Conservation (phyloP, 495 filamentous ascomycete genomes). For the Neohortaea acidophila region DNA sequence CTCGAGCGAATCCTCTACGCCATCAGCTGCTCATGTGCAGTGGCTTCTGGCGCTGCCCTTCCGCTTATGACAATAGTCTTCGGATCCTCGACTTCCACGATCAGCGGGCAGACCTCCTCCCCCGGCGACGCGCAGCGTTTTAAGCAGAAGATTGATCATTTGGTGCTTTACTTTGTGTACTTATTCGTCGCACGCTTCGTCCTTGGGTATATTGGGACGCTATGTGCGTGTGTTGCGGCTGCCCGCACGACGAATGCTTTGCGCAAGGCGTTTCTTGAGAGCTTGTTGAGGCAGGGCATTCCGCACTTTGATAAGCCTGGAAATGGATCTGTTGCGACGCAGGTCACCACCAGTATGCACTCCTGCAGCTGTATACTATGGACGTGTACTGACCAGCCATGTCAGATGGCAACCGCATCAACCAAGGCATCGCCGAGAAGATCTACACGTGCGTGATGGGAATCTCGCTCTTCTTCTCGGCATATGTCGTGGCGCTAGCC, state of each 20-base stretch:
- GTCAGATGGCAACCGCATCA: slow-evolving; percentile 13
- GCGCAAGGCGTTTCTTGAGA: slow-evolving; percentile 8
- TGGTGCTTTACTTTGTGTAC: slow-evolving; percentile 19
- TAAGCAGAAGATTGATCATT: slow-evolving; percentile 1
- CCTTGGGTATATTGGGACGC: slow-evolving; percentile 13
- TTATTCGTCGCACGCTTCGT: slow-evolving; percentile 17
- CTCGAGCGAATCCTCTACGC: slow-evolving; percentile 11
- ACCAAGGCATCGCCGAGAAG: slow-evolving; percentile 18
- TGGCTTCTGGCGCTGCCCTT: slow-evolving; percentile 13
- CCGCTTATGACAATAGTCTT: slow-evolving; percentile 21
- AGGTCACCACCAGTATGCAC: slow-evolving; percentile 13
- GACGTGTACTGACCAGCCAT: background rate
- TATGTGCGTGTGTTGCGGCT: slow-evolving; percentile 13
- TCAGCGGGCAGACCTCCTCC: slow-evolving; percentile 10
- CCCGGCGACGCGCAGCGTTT: slow-evolving; percentile 1
- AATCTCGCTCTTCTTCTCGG: slow-evolving; percentile 17
- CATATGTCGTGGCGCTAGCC: slow-evolving; percentile 15
- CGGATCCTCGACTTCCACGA: slow-evolving; percentile 7
- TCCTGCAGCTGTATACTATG: background rate
- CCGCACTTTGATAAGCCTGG: slow-evolving; percentile 9
- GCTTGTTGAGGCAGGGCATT: slow-evolving; percentile 11
- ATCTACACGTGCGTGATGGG: slow-evolving; percentile 7
- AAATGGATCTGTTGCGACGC: slow-evolving; percentile 14
- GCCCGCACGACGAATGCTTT: slow-evolving; percentile 7
- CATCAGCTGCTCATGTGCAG: slow-evolving; percentile 6